These are phyloP conservation scores for Camelina neglecta DNA, from an alignment of 345 rosid species.

Conservation along the genomic window DNA sequence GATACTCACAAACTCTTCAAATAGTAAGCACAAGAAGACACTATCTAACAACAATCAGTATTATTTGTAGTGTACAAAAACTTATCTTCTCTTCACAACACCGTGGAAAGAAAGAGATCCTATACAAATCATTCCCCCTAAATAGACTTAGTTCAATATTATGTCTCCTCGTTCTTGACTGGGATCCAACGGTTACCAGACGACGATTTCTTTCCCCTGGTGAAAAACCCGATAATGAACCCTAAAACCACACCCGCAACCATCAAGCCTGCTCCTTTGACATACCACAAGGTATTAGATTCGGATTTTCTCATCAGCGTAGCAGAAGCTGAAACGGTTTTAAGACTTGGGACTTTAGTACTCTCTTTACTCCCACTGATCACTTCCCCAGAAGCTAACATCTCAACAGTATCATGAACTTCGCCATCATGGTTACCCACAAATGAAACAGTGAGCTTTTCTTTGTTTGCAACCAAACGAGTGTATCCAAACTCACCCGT, in stretches of 20 bases:
- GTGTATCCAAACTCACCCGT: conserved; percentile 94
- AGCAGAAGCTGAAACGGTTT: conserved; percentile 30
- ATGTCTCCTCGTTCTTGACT: conserved; percentile 64
- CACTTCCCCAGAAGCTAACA: conserved; percentile 73
- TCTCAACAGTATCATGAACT: conserved; percentile 85
- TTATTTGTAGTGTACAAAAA: conserved; percentile 25
- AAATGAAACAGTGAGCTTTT: conserved; percentile 74
- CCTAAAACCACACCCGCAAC: conserved; percentile 69
- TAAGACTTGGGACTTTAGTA: neutral
- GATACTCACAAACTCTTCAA: conserved; percentile 16
- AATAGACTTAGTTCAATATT: conserved; percentile 27
- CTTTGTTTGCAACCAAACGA: conserved; percentile 75
- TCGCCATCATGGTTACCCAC: conserved; percentile 90
- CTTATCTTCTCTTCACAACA: conserved; percentile 12
- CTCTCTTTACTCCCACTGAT: conserved; percentile 48
- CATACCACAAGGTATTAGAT: conserved; percentile 52
- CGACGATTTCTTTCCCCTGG: conserved; percentile 54
- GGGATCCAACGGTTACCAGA: conserved; percentile 64
- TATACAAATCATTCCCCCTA: conserved; percentile 36
- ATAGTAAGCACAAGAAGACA: conserved; percentile 5
- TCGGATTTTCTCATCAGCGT: conserved; percentile 30
- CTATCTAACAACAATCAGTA: conserved; percentile 18
- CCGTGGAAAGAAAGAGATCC: conserved; percentile 27
- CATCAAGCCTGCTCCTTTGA: conserved; percentile 66
- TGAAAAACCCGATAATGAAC: conserved; percentile 63